Conservation (phyloP, 345 rosid species). For the Chamaenerion angustifolium region DNA sequence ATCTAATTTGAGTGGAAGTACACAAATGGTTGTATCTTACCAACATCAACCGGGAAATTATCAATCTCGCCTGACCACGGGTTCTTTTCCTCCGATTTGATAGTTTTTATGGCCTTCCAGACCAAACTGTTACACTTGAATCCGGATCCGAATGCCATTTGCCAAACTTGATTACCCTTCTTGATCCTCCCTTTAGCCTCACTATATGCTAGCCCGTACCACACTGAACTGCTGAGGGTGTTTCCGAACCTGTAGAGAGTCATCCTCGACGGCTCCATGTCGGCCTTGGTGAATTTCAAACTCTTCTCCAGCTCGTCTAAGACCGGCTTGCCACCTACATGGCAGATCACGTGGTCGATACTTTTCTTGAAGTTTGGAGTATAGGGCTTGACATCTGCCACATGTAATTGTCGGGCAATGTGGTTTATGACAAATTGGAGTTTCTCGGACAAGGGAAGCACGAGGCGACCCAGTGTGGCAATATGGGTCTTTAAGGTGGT, state of each 20-base stretch:
- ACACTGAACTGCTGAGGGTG: constrained; percentile 16
- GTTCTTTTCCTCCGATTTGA: neutral
- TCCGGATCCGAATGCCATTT: constrained; percentile 23
- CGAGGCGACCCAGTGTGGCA: constrained; percentile 5
- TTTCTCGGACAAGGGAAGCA: constrained; percentile 13
- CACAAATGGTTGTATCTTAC: no score
- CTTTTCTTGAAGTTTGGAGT: constrained; percentile 12
- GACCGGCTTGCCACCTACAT: constrained; percentile 20
- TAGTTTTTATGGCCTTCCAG: constrained; percentile 13
- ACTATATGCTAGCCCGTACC: constrained; percentile 22
- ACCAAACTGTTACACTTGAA: constrained; percentile 19
- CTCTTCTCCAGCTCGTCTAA: constrained; percentile 14
- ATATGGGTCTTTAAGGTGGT: constrained; percentile 14
- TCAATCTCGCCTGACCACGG: constrained; percentile 10
- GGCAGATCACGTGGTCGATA: constrained; percentile 18
- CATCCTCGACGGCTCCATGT: constrained; percentile 25
- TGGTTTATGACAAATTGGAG: neutral
- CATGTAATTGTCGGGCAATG: neutral
- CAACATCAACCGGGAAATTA: constrained; percentile 3
- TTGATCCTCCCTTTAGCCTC: constrained; percentile 22
- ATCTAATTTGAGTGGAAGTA: no score
- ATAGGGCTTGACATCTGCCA: constrained; percentile 6
- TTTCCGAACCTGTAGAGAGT: constrained; percentile 21
- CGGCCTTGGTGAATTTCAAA: constrained; percentile 6
- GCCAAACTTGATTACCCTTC: constrained; percentile 15